Conservation (phyloP, 306 rosid genomes). For the Rubus idaeus region DNA sequence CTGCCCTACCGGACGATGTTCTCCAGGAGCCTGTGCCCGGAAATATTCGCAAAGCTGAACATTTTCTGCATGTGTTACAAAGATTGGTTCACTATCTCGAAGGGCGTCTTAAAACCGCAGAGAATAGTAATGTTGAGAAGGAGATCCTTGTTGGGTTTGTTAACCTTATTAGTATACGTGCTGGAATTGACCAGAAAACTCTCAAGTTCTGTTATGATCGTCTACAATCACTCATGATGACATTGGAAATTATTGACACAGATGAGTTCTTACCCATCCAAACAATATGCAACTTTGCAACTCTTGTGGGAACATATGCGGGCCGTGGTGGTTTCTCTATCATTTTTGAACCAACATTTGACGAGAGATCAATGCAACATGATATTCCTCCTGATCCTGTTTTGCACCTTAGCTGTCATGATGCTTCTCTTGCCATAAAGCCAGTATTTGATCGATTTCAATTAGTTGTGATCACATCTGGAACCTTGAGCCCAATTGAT, state of each 20-base stretch:
- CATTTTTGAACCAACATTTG: slow-evolving; percentile 79
- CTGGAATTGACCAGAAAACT: slow-evolving; percentile 94
- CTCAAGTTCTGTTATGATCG: slow-evolving; percentile 94
- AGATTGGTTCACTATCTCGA: slow-evolving; percentile 90
- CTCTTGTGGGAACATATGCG: slow-evolving; percentile 87
- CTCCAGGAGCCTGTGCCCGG: slow-evolving; percentile 97
- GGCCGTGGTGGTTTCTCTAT: slow-evolving; percentile 72
- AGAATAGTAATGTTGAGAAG: slow-evolving; percentile 67
- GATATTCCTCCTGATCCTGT: slow-evolving; percentile 89
- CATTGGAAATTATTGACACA: slow-evolving; percentile 86
- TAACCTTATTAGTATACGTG: slow-evolving; percentile 56
- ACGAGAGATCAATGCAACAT: slow-evolving; percentile 85
- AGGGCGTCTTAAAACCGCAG: slow-evolving; percentile 74
- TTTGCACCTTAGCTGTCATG: slow-evolving; percentile 96
- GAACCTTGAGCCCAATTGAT: slow-evolving; percentile 95
- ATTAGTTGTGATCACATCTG: slow-evolving; percentile 91
- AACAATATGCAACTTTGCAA: slow-evolving; percentile 93
- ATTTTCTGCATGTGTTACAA: slow-evolving; percentile 75
- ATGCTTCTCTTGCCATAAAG: slow-evolving; percentile 94
- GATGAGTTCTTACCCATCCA: slow-evolving; percentile 90
- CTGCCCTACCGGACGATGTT: slow-evolving; percentile 93
- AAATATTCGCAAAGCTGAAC: slow-evolving; percentile 89
- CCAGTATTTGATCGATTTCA: slow-evolving; percentile 97
- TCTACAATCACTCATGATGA: slow-evolving; percentile 90
- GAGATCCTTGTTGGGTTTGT: slow-evolving; percentile 77